These are phyloP conservation scores for Dictyostelium capitatum DNA, from an alignment of 78 protist species.

Conservation along the genomic window DNA sequence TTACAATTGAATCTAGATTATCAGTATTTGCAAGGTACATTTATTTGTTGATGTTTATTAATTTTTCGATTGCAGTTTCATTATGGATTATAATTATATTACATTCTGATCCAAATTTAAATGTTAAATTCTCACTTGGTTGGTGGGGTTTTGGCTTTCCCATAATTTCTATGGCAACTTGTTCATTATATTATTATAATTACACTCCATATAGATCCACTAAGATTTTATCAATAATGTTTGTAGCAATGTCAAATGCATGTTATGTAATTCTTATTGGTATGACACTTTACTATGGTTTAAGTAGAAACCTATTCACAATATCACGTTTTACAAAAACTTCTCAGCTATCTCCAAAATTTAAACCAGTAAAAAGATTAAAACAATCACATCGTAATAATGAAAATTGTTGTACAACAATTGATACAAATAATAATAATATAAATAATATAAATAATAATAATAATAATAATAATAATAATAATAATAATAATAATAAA, in stretches of 20 bases:
- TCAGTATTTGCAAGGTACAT: not conserved
- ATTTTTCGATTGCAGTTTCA: not conserved
- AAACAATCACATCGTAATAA: too few relatives aligned
- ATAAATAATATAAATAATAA: too few relatives aligned
- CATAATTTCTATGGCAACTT: not conserved
- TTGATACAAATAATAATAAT: too few relatives aligned
- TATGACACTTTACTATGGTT: constrained; percentile 10
- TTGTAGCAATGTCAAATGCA: not conserved
- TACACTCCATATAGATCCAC: not conserved
- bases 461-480: too few relatives aligned
- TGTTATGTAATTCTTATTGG: not conserved
- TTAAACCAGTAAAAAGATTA: too few relatives aligned
- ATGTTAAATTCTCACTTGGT: not conserved
- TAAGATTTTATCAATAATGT: not conserved
- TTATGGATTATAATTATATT: not conserved
- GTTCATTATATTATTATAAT: constrained; percentile 7
- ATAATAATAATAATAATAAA: too few relatives aligned
- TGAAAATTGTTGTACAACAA: too few relatives aligned
- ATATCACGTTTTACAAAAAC: not conserved
- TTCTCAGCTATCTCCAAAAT: not conserved
- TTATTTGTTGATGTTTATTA: not conserved
- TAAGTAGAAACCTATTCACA: constrained; percentile 21
- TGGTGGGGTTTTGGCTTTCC: constrained; percentile 55
- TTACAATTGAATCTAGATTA: not conserved
- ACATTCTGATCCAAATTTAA: not conserved